phyloP scores from a whole-genome alignment of 257 asterid genomes.

The Solanum pinnatisectum region DNA sequence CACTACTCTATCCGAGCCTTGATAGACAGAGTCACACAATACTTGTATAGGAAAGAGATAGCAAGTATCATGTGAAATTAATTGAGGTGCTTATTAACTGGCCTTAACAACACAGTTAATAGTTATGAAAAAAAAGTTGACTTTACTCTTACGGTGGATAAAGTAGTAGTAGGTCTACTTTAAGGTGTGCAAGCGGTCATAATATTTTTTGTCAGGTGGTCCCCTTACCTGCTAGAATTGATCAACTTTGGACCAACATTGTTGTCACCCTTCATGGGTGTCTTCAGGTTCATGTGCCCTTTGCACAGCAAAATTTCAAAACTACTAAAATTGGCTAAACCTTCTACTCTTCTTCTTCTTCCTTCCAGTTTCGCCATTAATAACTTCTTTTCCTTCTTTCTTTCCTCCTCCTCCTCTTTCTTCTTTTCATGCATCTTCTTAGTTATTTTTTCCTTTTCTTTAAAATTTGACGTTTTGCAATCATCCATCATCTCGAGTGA shows the following conservation, averaged over 20 bases:
- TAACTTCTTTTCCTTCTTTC: no score
- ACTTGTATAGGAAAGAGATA: background rate
- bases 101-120: no score
- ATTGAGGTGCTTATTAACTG: background rate
- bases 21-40: background rate
- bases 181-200: background rate
- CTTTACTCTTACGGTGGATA: background rate
- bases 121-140: no score
- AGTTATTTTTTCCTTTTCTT: no score
- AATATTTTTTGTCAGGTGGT: constrained; percentile 35
- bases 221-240: constrained; percentile 58
- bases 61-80: background rate
- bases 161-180: background rate
- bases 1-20: no score
- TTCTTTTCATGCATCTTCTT: no score
- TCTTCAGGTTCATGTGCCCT: constrained; percentile 63
- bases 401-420: no score
- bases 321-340: no score
- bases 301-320: constrained; percentile 29
- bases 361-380: no score
- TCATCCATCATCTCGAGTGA: no score
- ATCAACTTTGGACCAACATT: constrained; percentile 68
- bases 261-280: constrained; percentile 78
- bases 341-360: no score
- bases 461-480: no score